Percentiles rank a stretch among this genome's conserved stretches.
These are phyloP conservation scores for Phaeotremella skinneri DNA, from an alignment of 768 basidiomycete species.

Conservation along the genomic window DNA sequence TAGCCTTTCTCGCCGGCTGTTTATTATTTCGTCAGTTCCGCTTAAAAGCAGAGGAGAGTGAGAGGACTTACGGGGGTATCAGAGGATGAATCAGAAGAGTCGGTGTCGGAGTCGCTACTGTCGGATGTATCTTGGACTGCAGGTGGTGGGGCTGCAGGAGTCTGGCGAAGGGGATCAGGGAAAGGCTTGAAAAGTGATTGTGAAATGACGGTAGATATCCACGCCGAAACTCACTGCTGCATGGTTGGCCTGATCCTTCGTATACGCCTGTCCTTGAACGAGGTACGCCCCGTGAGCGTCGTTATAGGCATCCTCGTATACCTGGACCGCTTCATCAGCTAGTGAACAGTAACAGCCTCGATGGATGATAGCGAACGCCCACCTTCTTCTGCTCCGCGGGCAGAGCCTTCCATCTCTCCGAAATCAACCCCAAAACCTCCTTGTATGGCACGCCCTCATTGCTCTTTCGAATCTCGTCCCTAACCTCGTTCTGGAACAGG, in stretches of 20 bases:
- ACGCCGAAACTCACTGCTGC: background rate
- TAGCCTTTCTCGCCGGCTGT: background rate
- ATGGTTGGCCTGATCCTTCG: slow-evolving; percentile 9
- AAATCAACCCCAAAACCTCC: slow-evolving; percentile 70
- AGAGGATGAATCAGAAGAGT: slow-evolving; percentile 1
- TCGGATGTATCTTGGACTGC: slow-evolving; percentile 11
- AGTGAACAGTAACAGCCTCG: slow-evolving; percentile 24
- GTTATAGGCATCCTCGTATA: slow-evolving; percentile 58
- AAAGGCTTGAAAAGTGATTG: background rate
- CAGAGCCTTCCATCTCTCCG: slow-evolving; percentile 71
- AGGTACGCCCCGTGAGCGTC: slow-evolving; percentile 66
- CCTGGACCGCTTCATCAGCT: slow-evolving; percentile 50
- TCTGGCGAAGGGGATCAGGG: background rate
- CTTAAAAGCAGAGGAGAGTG: background rate
- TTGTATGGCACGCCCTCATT: slow-evolving; percentile 66
- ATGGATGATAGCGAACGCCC: slow-evolving; percentile 12
- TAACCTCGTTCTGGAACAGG: slow-evolving; percentile 87
- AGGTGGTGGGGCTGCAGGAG: background rate
- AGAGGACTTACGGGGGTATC: background rate
- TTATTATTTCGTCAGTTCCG: background rate
- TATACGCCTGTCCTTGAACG: slow-evolving; percentile 56
- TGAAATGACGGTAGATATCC: background rate
- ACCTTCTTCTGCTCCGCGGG: slow-evolving; percentile 70
- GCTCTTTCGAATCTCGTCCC: slow-evolving; percentile 66
- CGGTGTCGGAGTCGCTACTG: slow-evolving; percentile 9